A percentile compares a stretch with the other conserved stretches of the same genome.
phyloP scores from a whole-genome alignment of 306 rosid species.

The Cucurbita ficifolia region DNA sequence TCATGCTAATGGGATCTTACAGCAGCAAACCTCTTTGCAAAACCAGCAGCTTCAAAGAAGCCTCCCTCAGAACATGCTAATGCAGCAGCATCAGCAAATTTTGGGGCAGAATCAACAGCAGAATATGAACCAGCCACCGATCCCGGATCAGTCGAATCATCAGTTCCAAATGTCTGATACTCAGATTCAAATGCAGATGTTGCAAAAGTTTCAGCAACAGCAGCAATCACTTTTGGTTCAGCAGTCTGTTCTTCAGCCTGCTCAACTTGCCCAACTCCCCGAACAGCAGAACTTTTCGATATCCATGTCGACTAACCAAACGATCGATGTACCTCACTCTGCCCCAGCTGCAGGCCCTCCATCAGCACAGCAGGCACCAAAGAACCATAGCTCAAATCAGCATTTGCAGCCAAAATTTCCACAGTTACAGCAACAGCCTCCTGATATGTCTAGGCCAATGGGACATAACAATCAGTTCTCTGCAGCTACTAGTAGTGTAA shows the following conservation, averaged over 20 bases:
- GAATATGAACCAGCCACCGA: slow-evolving; percentile 29
- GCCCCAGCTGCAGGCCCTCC: slow-evolving; percentile 30
- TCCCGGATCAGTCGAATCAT: slow-evolving; percentile 50
- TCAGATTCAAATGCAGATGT: slow-evolving; percentile 52
- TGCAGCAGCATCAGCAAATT: slow-evolving; percentile 38
- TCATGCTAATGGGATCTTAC: slow-evolving; percentile 34
- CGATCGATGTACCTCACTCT: slow-evolving; percentile 36
- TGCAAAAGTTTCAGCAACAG: slow-evolving; percentile 77
- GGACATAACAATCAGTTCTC: slow-evolving; percentile 42
- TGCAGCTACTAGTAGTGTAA: slow-evolving; percentile 28
- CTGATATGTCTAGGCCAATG: slow-evolving; percentile 41
- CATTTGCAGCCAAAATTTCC: slow-evolving; percentile 53
- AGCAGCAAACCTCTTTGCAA: slow-evolving; percentile 49
- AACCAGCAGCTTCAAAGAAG: slow-evolving; percentile 47
- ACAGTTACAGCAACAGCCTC: slow-evolving; percentile 56
- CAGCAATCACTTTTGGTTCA: slow-evolving; percentile 55
- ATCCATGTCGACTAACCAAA: slow-evolving; percentile 33
- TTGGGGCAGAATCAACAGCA: slow-evolving; percentile 52
- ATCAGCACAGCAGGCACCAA: slow-evolving; percentile 38
- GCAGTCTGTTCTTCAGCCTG: slow-evolving; percentile 47
- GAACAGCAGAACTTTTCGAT: slow-evolving; percentile 62
- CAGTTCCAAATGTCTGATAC: slow-evolving; percentile 58
- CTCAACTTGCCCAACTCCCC: slow-evolving; percentile 49
- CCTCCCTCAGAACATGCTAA: slow-evolving; percentile 42
- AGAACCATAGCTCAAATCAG: slow-evolving; percentile 27